Conservation (phyloP, 192 early-diverging fungal species). For the Coemansia sp. region DNA sequence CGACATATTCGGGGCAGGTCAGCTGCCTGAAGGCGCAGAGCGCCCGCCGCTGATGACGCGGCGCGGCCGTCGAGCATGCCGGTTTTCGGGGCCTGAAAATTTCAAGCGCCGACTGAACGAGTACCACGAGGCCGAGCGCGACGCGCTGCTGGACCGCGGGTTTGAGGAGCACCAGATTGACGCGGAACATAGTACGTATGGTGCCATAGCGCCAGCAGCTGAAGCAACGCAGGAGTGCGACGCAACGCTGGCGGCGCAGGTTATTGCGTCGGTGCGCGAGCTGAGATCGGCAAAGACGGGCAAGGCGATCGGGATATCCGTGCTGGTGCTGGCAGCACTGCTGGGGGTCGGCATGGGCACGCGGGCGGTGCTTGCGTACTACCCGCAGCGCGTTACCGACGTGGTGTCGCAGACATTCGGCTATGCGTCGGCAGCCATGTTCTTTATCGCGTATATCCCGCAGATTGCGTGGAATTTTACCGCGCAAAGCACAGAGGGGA, state of each 20-base stretch:
- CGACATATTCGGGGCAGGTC: constrained; percentile 31
- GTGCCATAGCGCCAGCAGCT: constrained; percentile 8
- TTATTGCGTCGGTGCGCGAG: constrained; percentile 12
- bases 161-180: constrained; percentile 8
- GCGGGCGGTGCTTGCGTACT: constrained; percentile 26
- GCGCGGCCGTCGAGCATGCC: constrained; percentile 38
- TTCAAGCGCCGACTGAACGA: constrained; percentile 22
- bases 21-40: constrained; percentile 43
- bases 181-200: not conserved
- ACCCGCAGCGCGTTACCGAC: constrained; percentile 39
- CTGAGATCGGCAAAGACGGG: constrained; percentile 16
- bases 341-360: constrained; percentile 19
- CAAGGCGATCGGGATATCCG: constrained; percentile 22
- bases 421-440: constrained; percentile 70
- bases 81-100: constrained; percentile 24
- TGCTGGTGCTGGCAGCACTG: constrained; percentile 15
- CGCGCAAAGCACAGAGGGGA: constrained; percentile 70
- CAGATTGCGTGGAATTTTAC: constrained; percentile 80
- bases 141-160: constrained; percentile 35
- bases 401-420: constrained; percentile 66
- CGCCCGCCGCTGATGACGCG: constrained; percentile 42
- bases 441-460: constrained; percentile 71
- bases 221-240: not conserved
- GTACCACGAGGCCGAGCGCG: constrained; percentile 43
- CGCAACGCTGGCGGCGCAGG: not conserved